phyloP scores from a whole-genome alignment of 805 yeast species.

The Wickerhamiella cacticola region DNA sequence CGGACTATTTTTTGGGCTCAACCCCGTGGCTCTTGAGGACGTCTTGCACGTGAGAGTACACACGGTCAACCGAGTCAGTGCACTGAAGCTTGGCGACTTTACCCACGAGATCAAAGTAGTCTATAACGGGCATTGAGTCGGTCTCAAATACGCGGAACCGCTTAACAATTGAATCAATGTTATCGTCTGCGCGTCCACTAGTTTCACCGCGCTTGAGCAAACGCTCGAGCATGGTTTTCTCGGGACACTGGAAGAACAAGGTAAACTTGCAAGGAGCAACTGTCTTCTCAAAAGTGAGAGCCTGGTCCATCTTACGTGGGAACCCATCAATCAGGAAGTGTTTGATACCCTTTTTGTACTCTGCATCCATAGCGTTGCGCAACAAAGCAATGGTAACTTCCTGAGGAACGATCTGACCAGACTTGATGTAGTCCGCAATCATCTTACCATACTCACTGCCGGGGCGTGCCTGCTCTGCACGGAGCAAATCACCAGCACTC shows the following conservation, averaged over 20 bases:
- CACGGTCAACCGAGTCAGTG: conserved; percentile 68
- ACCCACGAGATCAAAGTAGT: conserved; percentile 56
- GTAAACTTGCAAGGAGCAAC: conserved; percentile 32
- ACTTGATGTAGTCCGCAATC: conserved; percentile 71
- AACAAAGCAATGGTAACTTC: conserved; percentile 74
- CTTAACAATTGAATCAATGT: conserved; percentile 78
- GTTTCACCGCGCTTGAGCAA: conserved; percentile 86
- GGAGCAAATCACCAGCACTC: conserved; percentile 89
- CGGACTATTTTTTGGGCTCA: neutral
- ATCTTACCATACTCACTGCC: conserved; percentile 78
- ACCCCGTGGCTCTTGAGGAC: conserved; percentile 41
- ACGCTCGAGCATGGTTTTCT: conserved; percentile 75
- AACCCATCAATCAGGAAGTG: conserved; percentile 87
- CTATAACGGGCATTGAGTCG: conserved; percentile 89
- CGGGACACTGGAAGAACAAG: conserved; percentile 44
- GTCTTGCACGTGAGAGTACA: conserved; percentile 52
- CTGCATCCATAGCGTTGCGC: conserved; percentile 59
- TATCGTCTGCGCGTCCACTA: conserved; percentile 88
- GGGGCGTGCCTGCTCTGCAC: conserved; percentile 79
- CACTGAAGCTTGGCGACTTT: conserved; percentile 72
- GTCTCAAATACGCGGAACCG: conserved; percentile 77
- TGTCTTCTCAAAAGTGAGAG: conserved; percentile 75
- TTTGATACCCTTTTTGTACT: conserved; percentile 35
- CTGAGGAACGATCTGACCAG: conserved; percentile 90
- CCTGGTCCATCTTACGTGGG: conserved; percentile 98